Evolutionary conservation across 352 stramenopile species (phyloP).

Genomic region (Peronosclerospora sorghi): DNA sequence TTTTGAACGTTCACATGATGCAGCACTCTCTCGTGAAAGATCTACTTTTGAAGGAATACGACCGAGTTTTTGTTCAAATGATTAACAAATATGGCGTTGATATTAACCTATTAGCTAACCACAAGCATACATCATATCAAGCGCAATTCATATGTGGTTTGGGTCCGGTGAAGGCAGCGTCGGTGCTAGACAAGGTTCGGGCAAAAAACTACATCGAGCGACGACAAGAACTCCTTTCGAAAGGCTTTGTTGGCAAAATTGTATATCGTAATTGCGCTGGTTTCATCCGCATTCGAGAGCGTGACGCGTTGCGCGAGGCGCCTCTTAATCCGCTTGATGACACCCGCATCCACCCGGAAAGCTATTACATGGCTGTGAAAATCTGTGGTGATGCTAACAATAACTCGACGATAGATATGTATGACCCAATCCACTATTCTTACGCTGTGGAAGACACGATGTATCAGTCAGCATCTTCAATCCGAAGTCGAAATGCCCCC

Average conservation of each 20-base stretch:
- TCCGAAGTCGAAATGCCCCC: conserved; percentile 50
- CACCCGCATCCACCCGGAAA: conserved; percentile 82
- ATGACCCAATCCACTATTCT: conserved; percentile 85
- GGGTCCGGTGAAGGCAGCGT: conserved; percentile 68
- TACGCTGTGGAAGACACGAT: conserved; percentile 87
- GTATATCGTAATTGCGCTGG: conserved; percentile 83
- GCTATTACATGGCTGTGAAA: conserved; percentile 87
- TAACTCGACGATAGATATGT: conserved; percentile 87
- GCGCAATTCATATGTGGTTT: conserved; percentile 82
- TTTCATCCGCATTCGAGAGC: conserved; percentile 82
- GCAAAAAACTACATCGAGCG: conserved; percentile 81
- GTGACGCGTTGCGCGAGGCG: conserved; percentile 71
- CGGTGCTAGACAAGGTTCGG: conserved; percentile 73
- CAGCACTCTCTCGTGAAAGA: conserved; percentile 82
- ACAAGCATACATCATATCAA: conserved; percentile 81
- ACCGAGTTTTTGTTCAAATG: conserved; percentile 75
- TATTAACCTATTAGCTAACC: conserved; percentile 83
- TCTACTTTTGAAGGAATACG: conserved; percentile 74
- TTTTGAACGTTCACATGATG: conserved; percentile 79
- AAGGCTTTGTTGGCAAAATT: conserved; percentile 73
- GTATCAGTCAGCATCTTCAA: conserved; percentile 82
- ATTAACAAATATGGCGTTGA: conserved; percentile 85
- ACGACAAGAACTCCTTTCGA: conserved; percentile 78
- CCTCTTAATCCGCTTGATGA: conserved; percentile 82
- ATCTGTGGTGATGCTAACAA: conserved; percentile 87